Base-by-base conservation (phyloP, 2,329 filamentous ascomycete genomes). In the Emydomyces testavorans region DNA sequence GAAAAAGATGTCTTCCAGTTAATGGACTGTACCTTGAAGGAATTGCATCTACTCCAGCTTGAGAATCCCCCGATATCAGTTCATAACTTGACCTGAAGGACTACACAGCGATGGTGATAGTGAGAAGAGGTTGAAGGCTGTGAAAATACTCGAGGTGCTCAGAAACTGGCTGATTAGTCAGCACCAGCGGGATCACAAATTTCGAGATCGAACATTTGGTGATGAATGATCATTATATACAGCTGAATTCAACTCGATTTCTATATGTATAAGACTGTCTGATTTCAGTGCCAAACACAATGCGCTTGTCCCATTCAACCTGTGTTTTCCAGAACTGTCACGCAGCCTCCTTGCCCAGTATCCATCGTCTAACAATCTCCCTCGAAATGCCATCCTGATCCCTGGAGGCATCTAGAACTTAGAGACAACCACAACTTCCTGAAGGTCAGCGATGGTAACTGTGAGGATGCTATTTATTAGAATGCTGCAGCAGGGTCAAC, bases 381-480 rank as follows among this genome's bases (percentile, higher is more conserved):
- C 54, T 48, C 23, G 60, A 54, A 20, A 60, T 54, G 24, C 56
- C 53, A 51, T 66, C 57, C 7, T 55, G 53, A 52, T 66, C 63
- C 35, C 58, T 53, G 11, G 57, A 53, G 3, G 62, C 62, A 53
- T 66, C 64, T 18, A 61, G 48, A 29, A 62, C 51, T 18, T 66
- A 50, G 42, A 65, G 51, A 2, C 56, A 54, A 6, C 59, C 61
- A 26, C 58, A 59, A 23, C 66, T n/a, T n/a, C n/a, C n/a, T n/a
- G n/a, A n/a, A n/a, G n/a, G n/a, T n/a, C n/a, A n/a, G n/a, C n/a
- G n/a, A n/a, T n/a, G n/a, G n/a, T n/a, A n/a, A n/a, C n/a, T n/a
- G n/a, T n/a, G n/a, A n/a, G n/a, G n/a, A n/a, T n/a, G n/a, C n/a
- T n/a, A n/a, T n/a, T n/a, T n/a, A n/a, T n/a, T n/a, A n/a, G n/a